Conservation (phyloP, 805 yeast species). For the Yarrowia keelungensis region DNA sequence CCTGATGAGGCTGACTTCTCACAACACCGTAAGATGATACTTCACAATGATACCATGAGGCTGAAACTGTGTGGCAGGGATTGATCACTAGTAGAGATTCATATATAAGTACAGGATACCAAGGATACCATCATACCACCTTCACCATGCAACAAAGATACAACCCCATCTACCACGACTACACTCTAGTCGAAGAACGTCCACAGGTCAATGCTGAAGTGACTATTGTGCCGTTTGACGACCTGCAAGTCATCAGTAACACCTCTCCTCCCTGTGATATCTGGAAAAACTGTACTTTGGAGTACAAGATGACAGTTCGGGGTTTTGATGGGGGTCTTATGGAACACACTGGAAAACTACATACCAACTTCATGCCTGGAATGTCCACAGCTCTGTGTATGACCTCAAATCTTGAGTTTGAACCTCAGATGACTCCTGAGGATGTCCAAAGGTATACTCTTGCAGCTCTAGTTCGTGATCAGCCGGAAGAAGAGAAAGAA, state of each 20-base stretch:
- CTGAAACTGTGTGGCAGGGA: slow-evolving; percentile 2
- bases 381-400: background rate
- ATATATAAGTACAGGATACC: background rate
- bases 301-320: background rate
- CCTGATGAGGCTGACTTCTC: background rate
- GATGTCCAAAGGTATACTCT: slow-evolving; percentile 12
- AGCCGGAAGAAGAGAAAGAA: background rate
- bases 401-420: slow-evolving; percentile 10
- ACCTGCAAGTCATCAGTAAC: background rate
- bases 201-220: background rate
- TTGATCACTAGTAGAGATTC: no score
- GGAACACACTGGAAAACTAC: background rate
- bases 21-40: background rate
- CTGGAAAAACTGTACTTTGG: background rate
- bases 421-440: slow-evolving; percentile 1
- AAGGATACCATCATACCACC: background rate
- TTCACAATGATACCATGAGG: background rate
- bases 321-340: background rate
- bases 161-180: background rate
- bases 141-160: slow-evolving; percentile 6
- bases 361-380: slow-evolving; percentile 1
- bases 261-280: background rate
- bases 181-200: background rate
- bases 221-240: background rate
- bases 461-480: slow-evolving; percentile 6